These are phyloP conservation scores for Phytopythium kandeliae DNA, from an alignment of 352 stramenopile genomes.

Conservation along the genomic window DNA sequence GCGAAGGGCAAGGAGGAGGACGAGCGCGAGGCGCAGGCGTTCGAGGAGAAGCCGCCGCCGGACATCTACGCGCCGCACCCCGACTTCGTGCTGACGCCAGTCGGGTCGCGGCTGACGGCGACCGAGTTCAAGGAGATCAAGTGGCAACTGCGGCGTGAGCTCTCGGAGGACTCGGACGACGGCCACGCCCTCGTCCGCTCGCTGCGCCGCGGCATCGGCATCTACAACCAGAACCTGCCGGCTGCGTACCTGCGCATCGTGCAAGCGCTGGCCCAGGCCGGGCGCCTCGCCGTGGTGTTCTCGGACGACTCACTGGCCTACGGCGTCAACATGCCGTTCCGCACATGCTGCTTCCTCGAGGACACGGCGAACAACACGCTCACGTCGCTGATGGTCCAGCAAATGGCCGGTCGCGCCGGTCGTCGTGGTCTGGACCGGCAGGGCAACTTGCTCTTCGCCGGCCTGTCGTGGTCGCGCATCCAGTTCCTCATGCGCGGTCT, in stretches of 20 bases:
- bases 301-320: constrained; percentile 97
- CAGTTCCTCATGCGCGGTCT: constrained; percentile 96
- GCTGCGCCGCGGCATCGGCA: constrained; percentile 95
- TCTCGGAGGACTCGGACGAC: constrained; percentile 80
- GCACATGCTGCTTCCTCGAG: constrained; percentile 97
- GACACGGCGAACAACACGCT: constrained; percentile 92
- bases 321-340: constrained; percentile 99
- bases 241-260: constrained; percentile 95
- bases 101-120: constrained; percentile 91
- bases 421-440: constrained; percentile 97
- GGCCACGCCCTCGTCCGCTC: constrained; percentile 79
- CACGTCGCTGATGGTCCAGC: constrained; percentile 97
- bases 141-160: constrained; percentile 76
- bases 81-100: constrained; percentile 95
- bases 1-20: constrained; percentile 89
- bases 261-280: constrained; percentile 95
- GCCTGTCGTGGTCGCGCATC: constrained; percentile 93
- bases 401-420: constrained; percentile 98
- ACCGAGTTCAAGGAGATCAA: constrained; percentile 91
- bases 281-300: constrained; percentile 97
- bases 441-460: constrained; percentile 96
- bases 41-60: constrained; percentile 75
- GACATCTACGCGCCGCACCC: constrained; percentile 97
- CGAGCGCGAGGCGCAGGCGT: constrained; percentile 73
- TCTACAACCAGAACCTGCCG: constrained; percentile 98